Evolutionary conservation across 306 rosid genomes (phyloP).

Genomic region (Senna tora): DNA sequence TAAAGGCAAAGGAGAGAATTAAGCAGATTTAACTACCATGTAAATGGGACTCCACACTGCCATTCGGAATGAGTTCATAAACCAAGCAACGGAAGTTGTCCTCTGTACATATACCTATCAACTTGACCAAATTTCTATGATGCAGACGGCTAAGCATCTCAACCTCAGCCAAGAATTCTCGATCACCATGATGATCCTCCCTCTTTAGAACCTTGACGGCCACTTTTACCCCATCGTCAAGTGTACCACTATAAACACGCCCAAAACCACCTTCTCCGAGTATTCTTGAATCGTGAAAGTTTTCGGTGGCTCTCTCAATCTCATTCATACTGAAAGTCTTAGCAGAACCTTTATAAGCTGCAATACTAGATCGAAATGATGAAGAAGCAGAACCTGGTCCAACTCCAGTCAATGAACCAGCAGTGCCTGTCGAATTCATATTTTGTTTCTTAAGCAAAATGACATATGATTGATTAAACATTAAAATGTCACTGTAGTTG

Average conservation of each 20-base stretch:
- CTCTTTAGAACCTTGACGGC: slow-evolving; percentile 93
- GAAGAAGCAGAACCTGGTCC: slow-evolving; percentile 65
- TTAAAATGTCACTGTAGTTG: slow-evolving; percentile 12
- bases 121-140: slow-evolving; percentile 92
- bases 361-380: slow-evolving; percentile 86
- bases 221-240: slow-evolving; percentile 78
- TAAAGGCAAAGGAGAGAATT: slow-evolving; percentile 19
- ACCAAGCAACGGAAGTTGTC: slow-evolving; percentile 77
- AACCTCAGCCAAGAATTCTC: slow-evolving; percentile 94
- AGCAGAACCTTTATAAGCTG: slow-evolving; percentile 81
- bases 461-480: slow-evolving; percentile 14
- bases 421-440: slow-evolving; percentile 58
- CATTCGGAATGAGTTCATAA: slow-evolving; percentile 93
- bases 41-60: slow-evolving; percentile 96
- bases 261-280: slow-evolving; percentile 99
- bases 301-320: slow-evolving; percentile 75
- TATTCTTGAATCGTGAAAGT: slow-evolving; percentile 66
- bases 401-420: slow-evolving; percentile 63
- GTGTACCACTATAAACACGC: slow-evolving; percentile 77
- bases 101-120: slow-evolving; percentile 90
- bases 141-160: slow-evolving; percentile 99
- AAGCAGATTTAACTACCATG: slow-evolving; percentile 64
- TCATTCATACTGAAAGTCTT: slow-evolving; percentile 79
- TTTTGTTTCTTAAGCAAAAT: slow-evolving; percentile 3
- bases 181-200: slow-evolving; percentile 95